phyloP scores from a whole-genome alignment of 768 basidiomycete genomes.

The Boletus vermiculosoides region DNA sequence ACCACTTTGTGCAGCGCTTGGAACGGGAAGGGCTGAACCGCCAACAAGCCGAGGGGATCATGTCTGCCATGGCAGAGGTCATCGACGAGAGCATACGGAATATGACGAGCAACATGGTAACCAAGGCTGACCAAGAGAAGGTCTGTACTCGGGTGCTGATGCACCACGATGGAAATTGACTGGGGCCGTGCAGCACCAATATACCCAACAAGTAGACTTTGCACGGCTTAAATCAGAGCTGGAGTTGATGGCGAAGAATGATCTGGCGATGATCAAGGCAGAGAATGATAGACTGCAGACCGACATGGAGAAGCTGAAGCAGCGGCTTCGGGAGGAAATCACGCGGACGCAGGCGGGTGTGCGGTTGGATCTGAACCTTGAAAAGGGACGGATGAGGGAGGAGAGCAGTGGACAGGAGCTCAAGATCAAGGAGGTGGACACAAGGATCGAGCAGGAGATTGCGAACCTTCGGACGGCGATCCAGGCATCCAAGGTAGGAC shows the following conservation, averaged over 20 bases:
- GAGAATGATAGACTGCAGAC: conserved; percentile 92
- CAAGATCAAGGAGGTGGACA: conserved; percentile 98
- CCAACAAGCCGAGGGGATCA: conserved; percentile 93
- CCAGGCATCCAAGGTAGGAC: conserved; percentile 74
- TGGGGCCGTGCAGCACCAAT: conserved; percentile 61
- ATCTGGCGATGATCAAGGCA: conserved; percentile 90
- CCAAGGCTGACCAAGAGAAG: conserved; percentile 95
- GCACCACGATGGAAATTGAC: conserved; percentile 4
- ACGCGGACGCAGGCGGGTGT: conserved; percentile 92
- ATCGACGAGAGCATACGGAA: conserved; percentile 96
- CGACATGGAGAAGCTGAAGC: conserved; percentile 94
- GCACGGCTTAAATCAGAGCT: conserved; percentile 95
- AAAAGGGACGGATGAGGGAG: conserved; percentile 94
- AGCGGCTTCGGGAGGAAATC: conserved; percentile 88
- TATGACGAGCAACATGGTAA: conserved; percentile 96
- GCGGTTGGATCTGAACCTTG: conserved; percentile 89
- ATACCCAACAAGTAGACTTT: conserved; percentile 96
- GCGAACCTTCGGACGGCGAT: conserved; percentile 80
- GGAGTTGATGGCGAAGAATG: conserved; percentile 95
- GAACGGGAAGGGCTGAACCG: conserved; percentile 87
- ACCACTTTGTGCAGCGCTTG: conserved; percentile 89
- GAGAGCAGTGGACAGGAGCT: conserved; percentile 89
- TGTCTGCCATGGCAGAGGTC: conserved; percentile 95
- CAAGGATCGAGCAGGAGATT: conserved; percentile 94
- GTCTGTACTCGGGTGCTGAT: conserved; percentile 39